phyloP scores from a whole-genome alignment of 495 filamentous ascomycete species.

The Aspergillus saccharolyticus region DNA sequence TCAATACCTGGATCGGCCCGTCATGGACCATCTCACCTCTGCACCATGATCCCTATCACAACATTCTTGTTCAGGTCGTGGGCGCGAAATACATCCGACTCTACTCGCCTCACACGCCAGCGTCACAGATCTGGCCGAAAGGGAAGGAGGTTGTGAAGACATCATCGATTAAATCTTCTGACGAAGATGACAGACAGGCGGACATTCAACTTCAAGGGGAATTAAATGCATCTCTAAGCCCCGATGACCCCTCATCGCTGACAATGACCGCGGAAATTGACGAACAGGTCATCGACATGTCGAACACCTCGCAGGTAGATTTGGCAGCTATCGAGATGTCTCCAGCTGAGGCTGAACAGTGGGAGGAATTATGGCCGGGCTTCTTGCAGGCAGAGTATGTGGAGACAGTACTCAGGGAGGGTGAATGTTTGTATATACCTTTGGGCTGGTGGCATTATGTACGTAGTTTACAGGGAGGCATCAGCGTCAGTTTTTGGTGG shows the following conservation, averaged over 20 bases:
- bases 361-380: constrained; percentile 50
- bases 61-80: constrained; percentile 85
- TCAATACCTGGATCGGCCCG: constrained; percentile 95
- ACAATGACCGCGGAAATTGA: neutral
- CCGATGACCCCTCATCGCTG: neutral
- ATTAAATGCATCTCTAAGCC: neutral
- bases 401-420: constrained; percentile 73
- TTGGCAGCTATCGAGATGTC: constrained; percentile 50
- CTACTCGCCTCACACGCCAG: constrained; percentile 63
- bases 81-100: constrained; percentile 87
- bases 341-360: constrained; percentile 42
- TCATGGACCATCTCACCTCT: constrained; percentile 82
- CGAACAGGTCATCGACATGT: constrained; percentile 66
- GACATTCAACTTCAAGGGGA: neutral
- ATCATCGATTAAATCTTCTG: constrained; percentile 8
- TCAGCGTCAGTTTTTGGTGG: constrained; percentile 99
- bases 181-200: neutral
- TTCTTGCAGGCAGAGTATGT: constrained; percentile 61
- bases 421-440: constrained; percentile 87
- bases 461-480: constrained; percentile 73
- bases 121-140: constrained; percentile 57
- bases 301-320: constrained; percentile 79
- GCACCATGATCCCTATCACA: constrained; percentile 92
- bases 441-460: constrained; percentile 99
- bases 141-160: constrained; percentile 56